Evolutionary conservation across 768 basidiomycete species (phyloP).

Genomic region (Exidia glandulosa): DNA sequence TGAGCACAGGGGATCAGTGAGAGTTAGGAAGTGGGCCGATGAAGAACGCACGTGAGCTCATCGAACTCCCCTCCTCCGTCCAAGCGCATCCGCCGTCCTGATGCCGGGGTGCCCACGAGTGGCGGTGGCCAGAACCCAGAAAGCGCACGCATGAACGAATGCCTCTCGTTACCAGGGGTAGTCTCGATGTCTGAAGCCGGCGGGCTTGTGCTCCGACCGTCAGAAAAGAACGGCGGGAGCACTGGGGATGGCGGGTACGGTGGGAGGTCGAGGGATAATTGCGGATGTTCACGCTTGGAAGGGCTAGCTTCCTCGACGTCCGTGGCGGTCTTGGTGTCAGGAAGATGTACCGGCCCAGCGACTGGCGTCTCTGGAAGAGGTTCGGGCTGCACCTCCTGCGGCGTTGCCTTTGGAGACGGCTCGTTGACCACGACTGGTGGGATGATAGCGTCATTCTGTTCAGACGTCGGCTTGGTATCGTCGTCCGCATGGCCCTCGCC

Average conservation of each 20-base stretch:
- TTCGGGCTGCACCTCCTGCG: slow-evolving; percentile 11
- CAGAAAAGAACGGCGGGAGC: neutral
- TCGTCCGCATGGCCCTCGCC: slow-evolving; percentile 28
- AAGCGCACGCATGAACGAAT: slow-evolving; percentile 70
- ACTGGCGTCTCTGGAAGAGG: too few relatives aligned
- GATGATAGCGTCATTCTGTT: neutral
- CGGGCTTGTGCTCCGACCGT: slow-evolving; percentile 21
- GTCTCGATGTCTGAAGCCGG: slow-evolving; percentile 45
- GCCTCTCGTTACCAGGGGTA: slow-evolving; percentile 45
- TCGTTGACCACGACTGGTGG: neutral
- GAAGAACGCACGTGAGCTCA: slow-evolving; percentile 28
- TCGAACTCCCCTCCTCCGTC: slow-evolving; percentile 49
- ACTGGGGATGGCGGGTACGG: slow-evolving; percentile 32
- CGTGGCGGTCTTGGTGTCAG: neutral
- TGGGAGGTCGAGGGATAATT: neutral
- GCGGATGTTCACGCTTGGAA: slow-evolving; percentile 6
- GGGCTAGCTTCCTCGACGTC: slow-evolving; percentile 10
- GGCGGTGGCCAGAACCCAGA: slow-evolving; percentile 73
- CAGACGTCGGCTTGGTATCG: slow-evolving; percentile 20
- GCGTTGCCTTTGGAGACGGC: slow-evolving; percentile 4
- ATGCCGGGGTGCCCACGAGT: slow-evolving; percentile 26
- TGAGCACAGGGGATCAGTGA: slow-evolving; percentile 13
- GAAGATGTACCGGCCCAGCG: slow-evolving; percentile 2
- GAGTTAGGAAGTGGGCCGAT: neutral
- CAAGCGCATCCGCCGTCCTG: slow-evolving; percentile 14